Base-by-base conservation (phyloP, 2,329 filamentous ascomycete species). In the Ceratocystis ficicola region DNA sequence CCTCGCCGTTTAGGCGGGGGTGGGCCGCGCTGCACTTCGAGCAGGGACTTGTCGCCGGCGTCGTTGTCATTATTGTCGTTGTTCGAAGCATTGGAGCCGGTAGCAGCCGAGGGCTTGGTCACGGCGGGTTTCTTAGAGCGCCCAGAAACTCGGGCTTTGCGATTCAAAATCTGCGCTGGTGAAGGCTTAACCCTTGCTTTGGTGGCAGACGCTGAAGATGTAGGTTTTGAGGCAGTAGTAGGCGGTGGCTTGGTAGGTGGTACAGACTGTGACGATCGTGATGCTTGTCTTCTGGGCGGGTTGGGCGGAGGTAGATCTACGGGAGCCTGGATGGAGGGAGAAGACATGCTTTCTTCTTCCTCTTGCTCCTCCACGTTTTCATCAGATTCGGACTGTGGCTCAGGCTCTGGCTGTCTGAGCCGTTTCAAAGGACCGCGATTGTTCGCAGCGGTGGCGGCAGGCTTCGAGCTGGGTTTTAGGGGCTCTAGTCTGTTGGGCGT, bases 1-100 rank as follows among this genome's bases (percentile, higher is more conserved):
- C 82, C 81, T 22, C 81, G 79, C 48, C 77, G 75, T 70, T 79
- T 82, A 63, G 82, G 82, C 63, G 84, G 75, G 0, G 82, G 82
- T 1, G 82, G 82, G 0, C 80, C 80, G 7, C 79, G 79, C 46
- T 82, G 80, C 8, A 83, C 74, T 2, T 79, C 79, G 28, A 77
- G 71, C 15, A 78, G 73, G 0, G 78, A 80, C 6, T 78, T 76
- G 44, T 83, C 81, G 1, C 75, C 77, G 2, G 77, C 74, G 2
- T 74, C 73, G n/a, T 75, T 76, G 36, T 68, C 59, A 12, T 66
- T 50, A 10, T 67, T 67, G 28, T 70, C 70, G 2, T 71, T 68
- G 65, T 72, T 71, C 36, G 36, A 12, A 4, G 36, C 36, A 50
- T 72, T 71, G 62, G 75, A 25, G 32, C 57, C 44, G 48, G 7